Percentiles rank a stretch among this genome's conserved stretches.
Conservation (phyloP, 78 protist species). For the Protostelium mycophagum region DNA sequence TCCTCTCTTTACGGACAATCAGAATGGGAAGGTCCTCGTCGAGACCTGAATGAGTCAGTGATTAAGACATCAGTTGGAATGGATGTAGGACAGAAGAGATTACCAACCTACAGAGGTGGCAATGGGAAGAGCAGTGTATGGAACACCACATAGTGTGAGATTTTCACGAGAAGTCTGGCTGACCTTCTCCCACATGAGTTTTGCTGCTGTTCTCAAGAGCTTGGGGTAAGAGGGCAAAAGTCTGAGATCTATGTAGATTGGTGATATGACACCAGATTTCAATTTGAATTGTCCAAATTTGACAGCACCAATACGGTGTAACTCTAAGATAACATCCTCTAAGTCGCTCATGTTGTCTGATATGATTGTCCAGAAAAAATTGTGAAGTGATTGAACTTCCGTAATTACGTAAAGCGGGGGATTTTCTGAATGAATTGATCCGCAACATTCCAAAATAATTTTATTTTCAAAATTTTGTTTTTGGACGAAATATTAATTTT, state of each 20-base stretch:
- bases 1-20: constrained; percentile 73
- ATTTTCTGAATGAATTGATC: too few relatives aligned
- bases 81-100: background rate
- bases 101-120: constrained; percentile 65
- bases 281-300: constrained; percentile 72
- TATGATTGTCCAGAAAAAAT: too few relatives aligned
- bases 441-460: too few relatives aligned
- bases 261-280: constrained; percentile 75
- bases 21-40: constrained; percentile 62
- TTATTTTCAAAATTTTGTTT: too few relatives aligned
- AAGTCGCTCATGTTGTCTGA: constrained; percentile 9
- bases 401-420: too few relatives aligned
- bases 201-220: constrained; percentile 41
- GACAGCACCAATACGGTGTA: constrained; percentile 50
- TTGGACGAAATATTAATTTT: too few relatives aligned
- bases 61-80: background rate
- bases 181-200: constrained; percentile 33
- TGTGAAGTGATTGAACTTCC: too few relatives aligned
- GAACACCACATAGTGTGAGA: constrained; percentile 67
- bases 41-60: constrained; percentile 6
- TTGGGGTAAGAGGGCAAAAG: constrained; percentile 65
- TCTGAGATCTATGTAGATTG: constrained; percentile 76
- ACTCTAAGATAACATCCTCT: constrained; percentile 27
- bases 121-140: constrained; percentile 81
- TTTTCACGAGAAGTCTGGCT: background rate